Evolutionary conservation across 2,329 filamentous ascomycete genomes (phyloP).

Genomic region (Scorias spongiosa): DNA sequence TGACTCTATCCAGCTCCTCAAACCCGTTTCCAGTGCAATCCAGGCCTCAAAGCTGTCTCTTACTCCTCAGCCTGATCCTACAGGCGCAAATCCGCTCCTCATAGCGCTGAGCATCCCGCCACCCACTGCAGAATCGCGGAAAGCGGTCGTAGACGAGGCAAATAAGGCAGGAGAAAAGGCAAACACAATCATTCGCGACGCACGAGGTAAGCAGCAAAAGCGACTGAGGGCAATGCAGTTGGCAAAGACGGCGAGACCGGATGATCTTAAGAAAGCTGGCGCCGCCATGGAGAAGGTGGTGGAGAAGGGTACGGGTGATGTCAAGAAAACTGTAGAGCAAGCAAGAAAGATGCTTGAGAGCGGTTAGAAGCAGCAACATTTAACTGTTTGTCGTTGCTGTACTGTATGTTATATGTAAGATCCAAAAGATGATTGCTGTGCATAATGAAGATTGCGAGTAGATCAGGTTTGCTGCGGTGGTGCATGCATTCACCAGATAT

Average conservation of each 20-base stretch:
- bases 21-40: conserved; percentile 39
- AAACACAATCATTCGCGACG: conserved; percentile 26
- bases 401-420: background rate
- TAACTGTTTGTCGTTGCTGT: background rate
- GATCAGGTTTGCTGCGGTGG: no score
- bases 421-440: background rate
- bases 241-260: conserved; percentile 28
- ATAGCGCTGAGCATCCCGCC: conserved; percentile 41
- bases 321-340: conserved; percentile 34
- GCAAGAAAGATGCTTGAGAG: conserved; percentile 32
- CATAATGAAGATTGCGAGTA: no score
- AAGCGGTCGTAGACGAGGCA: conserved; percentile 24
- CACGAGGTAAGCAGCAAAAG: conserved; percentile 34
- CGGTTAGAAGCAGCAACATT: conserved; percentile 5
- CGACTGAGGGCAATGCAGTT: conserved; percentile 29
- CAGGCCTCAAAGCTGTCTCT: conserved; percentile 35
- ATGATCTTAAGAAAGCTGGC: conserved; percentile 34
- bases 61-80: conserved; percentile 33
- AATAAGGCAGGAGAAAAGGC: conserved; percentile 29
- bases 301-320: conserved; percentile 31
- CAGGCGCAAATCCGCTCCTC: conserved; percentile 33
- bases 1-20: conserved; percentile 32
- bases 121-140: conserved; percentile 40
- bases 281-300: conserved; percentile 36
- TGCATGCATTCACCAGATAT: no score